Evolutionary conservation across 805 yeast genomes (phyloP).

Genomic region (Diddensiella santjacobensis): DNA sequence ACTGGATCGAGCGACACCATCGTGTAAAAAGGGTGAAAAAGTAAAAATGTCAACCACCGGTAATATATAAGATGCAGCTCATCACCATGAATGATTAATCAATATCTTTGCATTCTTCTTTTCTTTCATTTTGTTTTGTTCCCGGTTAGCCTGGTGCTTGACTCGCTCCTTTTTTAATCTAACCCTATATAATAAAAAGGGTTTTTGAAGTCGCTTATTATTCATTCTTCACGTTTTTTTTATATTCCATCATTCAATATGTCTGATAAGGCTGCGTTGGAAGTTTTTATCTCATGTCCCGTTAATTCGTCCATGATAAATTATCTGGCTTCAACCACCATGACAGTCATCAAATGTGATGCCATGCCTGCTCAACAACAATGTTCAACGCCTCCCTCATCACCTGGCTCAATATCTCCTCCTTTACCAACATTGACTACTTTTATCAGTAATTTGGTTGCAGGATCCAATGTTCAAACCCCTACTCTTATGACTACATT

Average conservation of each 20-base stretch:
- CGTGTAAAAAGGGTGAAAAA: neutral
- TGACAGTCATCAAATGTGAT: conserved; percentile 37
- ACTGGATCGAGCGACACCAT: neutral
- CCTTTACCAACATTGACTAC: conserved; percentile 30
- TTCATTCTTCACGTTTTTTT: conserved; percentile 2
- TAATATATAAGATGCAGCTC: too few species aligned
- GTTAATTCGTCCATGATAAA: conserved; percentile 39
- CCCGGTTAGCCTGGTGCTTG: too few species aligned
- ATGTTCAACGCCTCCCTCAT: conserved; percentile 15
- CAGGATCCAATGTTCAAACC: conserved; percentile 86
- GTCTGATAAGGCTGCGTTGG: conserved; percentile 37
- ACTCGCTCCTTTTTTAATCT: conserved; percentile 2
- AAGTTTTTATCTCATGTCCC: conserved; percentile 39
- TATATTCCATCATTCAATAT: conserved; percentile 11
- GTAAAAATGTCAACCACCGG: too few species aligned
- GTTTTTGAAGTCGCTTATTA: neutral
- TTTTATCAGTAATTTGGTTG: conserved; percentile 71
- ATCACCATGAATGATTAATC: too few species aligned
- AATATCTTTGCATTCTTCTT: too few species aligned
- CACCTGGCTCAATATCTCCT: conserved; percentile 20
- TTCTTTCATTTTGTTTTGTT: too few species aligned
- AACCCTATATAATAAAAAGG: neutral
- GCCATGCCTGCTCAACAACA: conserved; percentile 15
- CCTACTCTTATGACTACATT: conserved; percentile 92
- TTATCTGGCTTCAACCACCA: conserved; percentile 40